phyloP scores from a whole-genome alignment of 768 basidiomycete genomes.

The Lactarius vividus region DNA sequence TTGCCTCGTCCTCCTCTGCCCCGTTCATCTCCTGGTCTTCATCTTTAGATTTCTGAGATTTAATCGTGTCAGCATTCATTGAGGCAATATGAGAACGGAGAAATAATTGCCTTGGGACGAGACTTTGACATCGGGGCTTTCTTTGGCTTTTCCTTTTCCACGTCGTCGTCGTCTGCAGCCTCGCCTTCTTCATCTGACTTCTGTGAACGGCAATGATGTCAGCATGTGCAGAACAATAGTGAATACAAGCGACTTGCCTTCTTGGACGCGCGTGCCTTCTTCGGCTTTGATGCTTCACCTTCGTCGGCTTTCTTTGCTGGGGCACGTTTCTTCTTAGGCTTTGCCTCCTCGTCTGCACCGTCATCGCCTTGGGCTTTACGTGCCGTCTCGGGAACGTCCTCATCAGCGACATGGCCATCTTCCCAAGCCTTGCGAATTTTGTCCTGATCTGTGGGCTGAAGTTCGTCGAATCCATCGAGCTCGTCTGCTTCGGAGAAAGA shows the following conservation, averaged over 20 bases:
- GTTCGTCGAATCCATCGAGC: slow-evolving; percentile 82
- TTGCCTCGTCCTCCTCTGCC: slow-evolving; percentile 42
- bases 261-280: slow-evolving; percentile 32
- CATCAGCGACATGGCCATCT: slow-evolving; percentile 73
- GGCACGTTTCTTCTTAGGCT: slow-evolving; percentile 31
- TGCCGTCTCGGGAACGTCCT: slow-evolving; percentile 77
- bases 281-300: slow-evolving; percentile 38
- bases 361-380: slow-evolving; percentile 49
- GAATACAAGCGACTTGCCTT: slow-evolving; percentile 21
- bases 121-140: slow-evolving; percentile 46
- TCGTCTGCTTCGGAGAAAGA: slow-evolving; percentile 57
- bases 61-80: not conserved
- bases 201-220: slow-evolving; percentile 24
- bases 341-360: slow-evolving; percentile 41
- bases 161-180: slow-evolving; percentile 39
- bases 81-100: not conserved
- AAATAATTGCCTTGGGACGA: slow-evolving; percentile 17
- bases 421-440: slow-evolving; percentile 72
- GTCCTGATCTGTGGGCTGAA: slow-evolving; percentile 65
- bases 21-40: slow-evolving; percentile 48
- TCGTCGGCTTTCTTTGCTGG: slow-evolving; percentile 34
- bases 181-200: slow-evolving; percentile 38
- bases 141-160: slow-evolving; percentile 53
- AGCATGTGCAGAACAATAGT: not conserved
- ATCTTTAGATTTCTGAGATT: slow-evolving; percentile 45